These are phyloP conservation scores for Penicillium arizonense DNA, from an alignment of 495 filamentous ascomycete genomes.

Conservation along the genomic window DNA sequence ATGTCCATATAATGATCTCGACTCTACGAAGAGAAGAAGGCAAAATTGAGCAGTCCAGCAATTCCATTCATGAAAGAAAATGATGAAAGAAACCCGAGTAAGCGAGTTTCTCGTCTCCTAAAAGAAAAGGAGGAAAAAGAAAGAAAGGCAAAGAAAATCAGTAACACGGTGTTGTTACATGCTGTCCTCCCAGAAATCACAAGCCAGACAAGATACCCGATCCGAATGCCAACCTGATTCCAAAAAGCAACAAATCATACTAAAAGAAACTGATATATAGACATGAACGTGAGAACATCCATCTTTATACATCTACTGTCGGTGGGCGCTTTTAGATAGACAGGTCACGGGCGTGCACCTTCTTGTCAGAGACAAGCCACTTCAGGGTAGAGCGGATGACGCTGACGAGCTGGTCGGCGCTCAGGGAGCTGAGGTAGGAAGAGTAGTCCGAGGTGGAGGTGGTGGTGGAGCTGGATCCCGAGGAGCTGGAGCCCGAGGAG, in stretches of 20 bases:
- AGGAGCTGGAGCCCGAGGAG: background rate
- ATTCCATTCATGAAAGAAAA: conserved; percentile 25
- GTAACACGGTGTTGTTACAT: conserved; percentile 18
- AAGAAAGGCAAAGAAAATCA: conserved; percentile 9
- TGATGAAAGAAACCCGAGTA: conserved; percentile 7
- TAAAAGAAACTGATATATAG: conserved; percentile 10
- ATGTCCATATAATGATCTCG: no score
- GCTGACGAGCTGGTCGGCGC: conserved; percentile 35
- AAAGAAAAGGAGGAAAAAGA: conserved; percentile 14
- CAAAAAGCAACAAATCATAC: conserved; percentile 10
- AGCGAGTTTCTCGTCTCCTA: conserved; percentile 9
- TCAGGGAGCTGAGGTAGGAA: conserved; percentile 38
- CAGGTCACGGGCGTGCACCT: conserved; percentile 34
- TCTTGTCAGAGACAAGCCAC: conserved; percentile 40
- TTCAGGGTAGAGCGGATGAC: conserved; percentile 32
- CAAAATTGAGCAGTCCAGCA: conserved; percentile 17
- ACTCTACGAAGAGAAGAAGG: background rate
- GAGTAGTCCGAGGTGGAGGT: conserved; percentile 20
- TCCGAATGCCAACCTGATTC: conserved; percentile 6
- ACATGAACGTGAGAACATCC: conserved; percentile 7
- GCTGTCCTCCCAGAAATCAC: conserved; percentile 8
- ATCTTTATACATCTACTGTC: conserved; percentile 10
- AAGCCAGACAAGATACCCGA: conserved; percentile 12
- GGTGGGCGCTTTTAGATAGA: conserved; percentile 15
- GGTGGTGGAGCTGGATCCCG: conserved; percentile 5